Evolutionary conservation across 306 rosid genomes (phyloP).

Genomic region (Vicia faba): DNA sequence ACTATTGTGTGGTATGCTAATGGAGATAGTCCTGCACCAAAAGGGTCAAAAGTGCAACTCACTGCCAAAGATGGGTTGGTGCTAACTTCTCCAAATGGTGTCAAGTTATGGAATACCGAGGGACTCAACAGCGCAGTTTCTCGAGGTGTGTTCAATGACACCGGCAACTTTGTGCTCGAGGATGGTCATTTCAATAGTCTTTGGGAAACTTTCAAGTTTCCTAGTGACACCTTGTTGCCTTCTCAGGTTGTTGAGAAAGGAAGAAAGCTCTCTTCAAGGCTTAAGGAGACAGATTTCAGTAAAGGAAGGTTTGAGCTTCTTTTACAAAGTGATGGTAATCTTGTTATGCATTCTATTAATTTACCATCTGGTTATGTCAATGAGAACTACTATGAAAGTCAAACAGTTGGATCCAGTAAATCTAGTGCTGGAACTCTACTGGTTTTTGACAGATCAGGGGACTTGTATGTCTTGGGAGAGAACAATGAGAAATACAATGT

Average conservation of each 20-base stretch:
- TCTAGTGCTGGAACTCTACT: conserved; percentile 43
- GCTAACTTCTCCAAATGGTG: conserved; percentile 43
- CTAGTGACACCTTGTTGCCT: conserved; percentile 54
- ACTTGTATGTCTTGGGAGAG: conserved; percentile 33
- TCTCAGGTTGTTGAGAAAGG: conserved; percentile 43
- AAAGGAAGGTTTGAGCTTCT: conserved; percentile 47
- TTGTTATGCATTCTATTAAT: conserved; percentile 41
- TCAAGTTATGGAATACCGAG: conserved; percentile 29
- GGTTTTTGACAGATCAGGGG: conserved; percentile 42
- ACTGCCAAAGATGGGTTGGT: conserved; percentile 41
- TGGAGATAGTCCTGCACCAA: conserved; percentile 39
- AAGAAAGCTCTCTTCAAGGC: conserved; percentile 45
- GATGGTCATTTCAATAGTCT: conserved; percentile 17
- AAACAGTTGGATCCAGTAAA: conserved; percentile 19
- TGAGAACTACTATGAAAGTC: conserved; percentile 35
- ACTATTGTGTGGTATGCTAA: conserved; percentile 62
- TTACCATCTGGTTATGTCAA: conserved; percentile 36
- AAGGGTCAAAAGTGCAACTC: conserved; percentile 50
- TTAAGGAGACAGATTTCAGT: conserved; percentile 38
- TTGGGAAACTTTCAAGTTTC: conserved; percentile 57
- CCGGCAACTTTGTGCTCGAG: conserved; percentile 54
- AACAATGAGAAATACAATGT: conserved; percentile 12
- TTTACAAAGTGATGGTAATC: conserved; percentile 45
- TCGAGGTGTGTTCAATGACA: conserved; percentile 39
- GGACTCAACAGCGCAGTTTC: conserved; percentile 5